Evolutionary conservation across 2,329 filamentous ascomycete genomes (phyloP), one percentile per base, ranked within the genome.

Genomic region (Aspergillus felis): DNA sequence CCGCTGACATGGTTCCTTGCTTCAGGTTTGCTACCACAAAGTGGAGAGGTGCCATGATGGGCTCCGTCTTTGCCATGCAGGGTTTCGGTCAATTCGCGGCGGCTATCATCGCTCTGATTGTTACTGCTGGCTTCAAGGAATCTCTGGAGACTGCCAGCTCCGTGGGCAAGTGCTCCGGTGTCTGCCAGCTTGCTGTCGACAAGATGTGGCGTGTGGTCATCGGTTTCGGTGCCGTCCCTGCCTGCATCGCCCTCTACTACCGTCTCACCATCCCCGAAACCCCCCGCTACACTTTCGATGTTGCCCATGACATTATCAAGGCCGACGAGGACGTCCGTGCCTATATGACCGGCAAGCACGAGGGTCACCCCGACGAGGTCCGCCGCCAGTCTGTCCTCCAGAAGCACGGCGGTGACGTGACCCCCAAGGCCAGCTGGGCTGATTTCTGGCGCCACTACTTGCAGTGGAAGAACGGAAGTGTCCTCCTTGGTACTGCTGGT

Each of bases 1-100:
- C 51, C 47, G 61, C 3, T 47, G 4, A 22, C 22, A 17, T 7
- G 22, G 14, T 14, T 2, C 4, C 2, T 24, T 9, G 47, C n/a
- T 14, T 12, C 63, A 85, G 84, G 66, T 94, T 94, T 68, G 89
- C 90, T 10, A 92, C 88, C 3, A 93, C 90, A 54, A 91, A 88
- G 74, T 92, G 89, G 86, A 81, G 90, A 74, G 90, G 90, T 64
- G 89, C 89, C 62, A 94, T 94, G 87, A 92, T 95, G 87, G 89
- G 85, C 35, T 82, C 89, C 17, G 90, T 94, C 54, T 94, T 94
- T 68, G 89, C 90, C 64, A 93, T 92, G 89, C 90, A 95, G 73
- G 90, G 90, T 62, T 82, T 94, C 53, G 90, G 91, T 22, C 90
- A 94, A 74, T 86, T 94, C 55, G 81, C 80, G 27, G 90, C 88